phyloP scores from a whole-genome alignment of 352 stramenopile genomes.

The Globisporangium uncinulatum region DNA sequence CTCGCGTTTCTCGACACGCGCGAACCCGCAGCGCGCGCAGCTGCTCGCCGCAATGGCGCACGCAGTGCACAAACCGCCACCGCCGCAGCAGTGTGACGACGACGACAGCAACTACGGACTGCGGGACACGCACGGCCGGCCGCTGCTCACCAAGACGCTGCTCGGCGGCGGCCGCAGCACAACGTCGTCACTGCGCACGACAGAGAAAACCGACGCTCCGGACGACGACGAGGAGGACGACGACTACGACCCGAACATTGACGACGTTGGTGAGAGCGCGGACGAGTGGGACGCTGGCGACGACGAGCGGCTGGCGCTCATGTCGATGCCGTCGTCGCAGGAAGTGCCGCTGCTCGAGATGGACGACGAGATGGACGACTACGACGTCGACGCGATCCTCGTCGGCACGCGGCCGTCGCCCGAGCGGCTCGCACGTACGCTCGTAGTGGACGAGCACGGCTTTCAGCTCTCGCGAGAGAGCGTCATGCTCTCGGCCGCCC shows the following conservation, averaged over 20 bases:
- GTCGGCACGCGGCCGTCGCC: conserved; percentile 23
- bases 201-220: conserved; percentile 11
- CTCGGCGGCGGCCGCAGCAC: conserved; percentile 6
- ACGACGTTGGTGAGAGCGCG: conserved; percentile 11
- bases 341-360: conserved; percentile 41
- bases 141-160: conserved; percentile 2
- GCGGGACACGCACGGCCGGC: background rate
- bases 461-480: conserved; percentile 50
- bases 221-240: conserved; percentile 11
- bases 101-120: background rate
- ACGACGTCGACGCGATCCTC: conserved; percentile 57
- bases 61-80: conserved; percentile 1
- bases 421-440: conserved; percentile 43
- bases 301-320: conserved; percentile 16
- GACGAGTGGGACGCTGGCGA: conserved; percentile 18
- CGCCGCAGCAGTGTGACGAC: background rate
- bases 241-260: conserved; percentile 12
- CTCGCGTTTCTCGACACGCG: conserved; percentile 32
- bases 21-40: conserved; percentile 44
- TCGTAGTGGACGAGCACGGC: conserved; percentile 66
- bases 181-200: conserved; percentile 14
- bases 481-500: conserved; percentile 38
- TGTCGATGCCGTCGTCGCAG: conserved; percentile 32
- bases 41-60: conserved; percentile 30
- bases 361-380: conserved; percentile 37